phyloP scores from a whole-genome alignment of 2,329 filamentous ascomycete species.

The Colletotrichum noveboracense region DNA sequence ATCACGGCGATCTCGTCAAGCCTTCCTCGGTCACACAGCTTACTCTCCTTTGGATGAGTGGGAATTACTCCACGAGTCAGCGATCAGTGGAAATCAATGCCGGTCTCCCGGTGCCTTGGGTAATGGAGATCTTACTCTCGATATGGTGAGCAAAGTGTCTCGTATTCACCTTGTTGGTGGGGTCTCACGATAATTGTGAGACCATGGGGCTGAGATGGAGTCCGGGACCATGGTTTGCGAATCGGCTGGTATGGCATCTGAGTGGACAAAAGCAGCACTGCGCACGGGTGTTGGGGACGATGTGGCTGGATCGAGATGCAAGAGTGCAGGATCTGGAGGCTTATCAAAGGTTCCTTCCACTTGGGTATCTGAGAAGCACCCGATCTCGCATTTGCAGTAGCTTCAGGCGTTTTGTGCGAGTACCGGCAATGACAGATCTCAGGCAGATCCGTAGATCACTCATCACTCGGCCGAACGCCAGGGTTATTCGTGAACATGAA shows the following conservation, averaged over 20 bases:
- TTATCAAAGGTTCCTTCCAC: background rate
- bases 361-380: background rate
- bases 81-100: background rate
- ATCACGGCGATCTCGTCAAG: background rate
- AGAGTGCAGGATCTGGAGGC: slow-evolving; percentile 15
- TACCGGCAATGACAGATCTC: background rate
- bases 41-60: background rate
- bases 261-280: background rate
- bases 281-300: background rate
- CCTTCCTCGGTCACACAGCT: background rate
- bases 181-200: background rate
- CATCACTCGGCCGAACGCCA: background rate
- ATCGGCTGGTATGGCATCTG: background rate
- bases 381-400: background rate
- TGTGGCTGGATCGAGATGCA: slow-evolving; percentile 17
- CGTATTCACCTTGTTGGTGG: background rate
- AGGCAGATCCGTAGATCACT: background rate
- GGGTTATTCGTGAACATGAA: background rate
- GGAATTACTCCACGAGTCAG: slow-evolving; percentile 8
- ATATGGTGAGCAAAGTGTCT: background rate
- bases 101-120: background rate
- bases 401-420: background rate
- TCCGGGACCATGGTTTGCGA: background rate
- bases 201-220: background rate
- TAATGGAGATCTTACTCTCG: background rate